Evolutionary conservation across 495 filamentous ascomycete genomes (phyloP), one percentile per base, ranked within the genome.

Genomic region (Rhizodiscina lignyota): DNA sequence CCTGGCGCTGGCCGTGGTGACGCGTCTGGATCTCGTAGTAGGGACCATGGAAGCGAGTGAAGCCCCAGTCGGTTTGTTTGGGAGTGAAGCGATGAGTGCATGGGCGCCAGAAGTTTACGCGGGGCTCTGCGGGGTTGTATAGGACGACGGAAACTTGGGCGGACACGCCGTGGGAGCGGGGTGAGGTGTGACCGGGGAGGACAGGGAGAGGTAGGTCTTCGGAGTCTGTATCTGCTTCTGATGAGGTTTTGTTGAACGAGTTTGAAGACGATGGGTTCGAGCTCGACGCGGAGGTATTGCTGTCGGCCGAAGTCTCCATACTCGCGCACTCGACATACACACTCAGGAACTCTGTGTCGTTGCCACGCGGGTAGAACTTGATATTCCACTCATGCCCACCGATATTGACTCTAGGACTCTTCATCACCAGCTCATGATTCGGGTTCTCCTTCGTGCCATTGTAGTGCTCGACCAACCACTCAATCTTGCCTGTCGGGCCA

Each of bases 351-450:
- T 67, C 60, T 2, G 68, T 68, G 44, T 70, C 66, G 49, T 78
- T 77, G 15, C 74, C 74, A 29, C 64, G 62, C 12, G 74, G 74
- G 41, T 71, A 79, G 53, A 76, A 76, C 46, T 77, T 77, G 54
- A 79, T 71, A 16, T 66, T 70, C 73, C 73, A 78, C 52, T 74
- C 74, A 41, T 70, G 71, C 23, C 67, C 73, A 1, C 70, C 74
- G 38, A 78, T 56, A 35, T 55, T 61, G 3, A 73, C 64, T 5
- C 63, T 49, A 1, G 65, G 70, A 13, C 73, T 77, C 16, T 65
- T 65, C 63, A 77, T 73, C 37, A 78, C 55, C 36, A 61, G 59
- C 21, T 62, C 61, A 4, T 59, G 59, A 49, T 77, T 77, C 11
- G 70, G 72, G 8, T 61, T 58, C 27, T 75, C 70, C 30, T 60